These are phyloP conservation scores for Suillus sp. DNA, from an alignment of 768 basidiomycete species.

Conservation along the genomic window DNA sequence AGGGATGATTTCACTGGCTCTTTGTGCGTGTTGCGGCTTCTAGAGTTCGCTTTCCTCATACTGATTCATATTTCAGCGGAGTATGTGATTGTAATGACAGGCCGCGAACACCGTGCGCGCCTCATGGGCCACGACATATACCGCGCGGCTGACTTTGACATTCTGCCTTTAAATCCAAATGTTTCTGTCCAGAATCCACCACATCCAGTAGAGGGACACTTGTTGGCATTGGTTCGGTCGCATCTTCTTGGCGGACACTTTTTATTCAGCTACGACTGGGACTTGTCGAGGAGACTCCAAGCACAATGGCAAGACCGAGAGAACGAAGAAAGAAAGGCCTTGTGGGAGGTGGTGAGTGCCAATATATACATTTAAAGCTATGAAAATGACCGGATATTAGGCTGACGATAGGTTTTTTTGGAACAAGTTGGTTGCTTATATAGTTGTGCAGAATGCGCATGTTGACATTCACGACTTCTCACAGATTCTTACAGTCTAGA, in stretches of 20 bases:
- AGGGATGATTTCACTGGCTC: conserved; percentile 73
- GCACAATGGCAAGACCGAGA: conserved; percentile 67
- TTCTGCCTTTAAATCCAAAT: conserved; percentile 81
- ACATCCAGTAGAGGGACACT: conserved; percentile 85
- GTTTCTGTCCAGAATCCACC: conserved; percentile 68
- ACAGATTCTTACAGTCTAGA: conserved; percentile 56
- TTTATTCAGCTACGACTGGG: conserved; percentile 89
- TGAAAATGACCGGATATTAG: conserved; percentile 41
- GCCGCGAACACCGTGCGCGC: conserved; percentile 73
- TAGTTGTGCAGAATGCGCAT: conserved; percentile 2
- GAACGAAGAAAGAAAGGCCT: conserved; percentile 51
- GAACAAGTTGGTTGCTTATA: conserved; percentile 66
- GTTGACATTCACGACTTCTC: conserved; percentile 11
- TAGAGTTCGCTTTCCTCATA: conserved; percentile 3
- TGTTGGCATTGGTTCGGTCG: conserved; percentile 82
- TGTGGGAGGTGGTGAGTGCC: conserved; percentile 75
- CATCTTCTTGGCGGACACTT: conserved; percentile 82
- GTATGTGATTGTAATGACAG: conserved; percentile 88
- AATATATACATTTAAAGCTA: conserved; percentile 4
- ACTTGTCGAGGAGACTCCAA: conserved; percentile 87
- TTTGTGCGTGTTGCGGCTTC: conserved; percentile 51
- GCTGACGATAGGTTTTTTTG: conserved; percentile 98
- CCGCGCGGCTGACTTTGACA: conserved; percentile 86
- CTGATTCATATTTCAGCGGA: conserved; percentile 64
- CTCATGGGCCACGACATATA: conserved; percentile 88